A percentile compares a stretch with the other conserved stretches of the same genome.
Conservation (phyloP, 2,329 filamentous ascomycete species). For the Salinomyces thailandicus region DNA sequence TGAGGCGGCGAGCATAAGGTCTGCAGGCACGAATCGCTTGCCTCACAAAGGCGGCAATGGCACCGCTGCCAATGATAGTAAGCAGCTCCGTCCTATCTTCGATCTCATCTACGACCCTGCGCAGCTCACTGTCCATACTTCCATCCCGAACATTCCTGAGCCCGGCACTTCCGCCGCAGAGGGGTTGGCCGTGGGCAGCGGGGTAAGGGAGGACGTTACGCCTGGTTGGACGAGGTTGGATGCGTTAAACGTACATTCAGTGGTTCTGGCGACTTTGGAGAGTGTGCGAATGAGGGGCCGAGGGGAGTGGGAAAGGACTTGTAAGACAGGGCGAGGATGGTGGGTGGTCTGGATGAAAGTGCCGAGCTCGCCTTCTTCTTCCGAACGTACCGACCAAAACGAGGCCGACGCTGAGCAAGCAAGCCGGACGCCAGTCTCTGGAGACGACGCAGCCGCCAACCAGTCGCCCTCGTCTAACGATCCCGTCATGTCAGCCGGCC, state of each 20-base stretch:
- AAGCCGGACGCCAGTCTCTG: not conserved
- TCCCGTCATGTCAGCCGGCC: not conserved
- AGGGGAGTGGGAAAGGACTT: slow-evolving; percentile 48
- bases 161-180: slow-evolving; percentile 36
- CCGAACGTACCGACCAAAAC: not conserved
- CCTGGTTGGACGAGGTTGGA: slow-evolving; percentile 45
- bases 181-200: slow-evolving; percentile 20
- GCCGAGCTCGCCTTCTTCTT: slow-evolving; percentile 18
- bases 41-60: slow-evolving; percentile 10
- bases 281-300: slow-evolving; percentile 35
- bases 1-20: slow-evolving; percentile 25
- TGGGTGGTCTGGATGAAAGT: slow-evolving; percentile 57
- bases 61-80: not conserved
- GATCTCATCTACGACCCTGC: slow-evolving; percentile 52
- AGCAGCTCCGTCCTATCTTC: slow-evolving; percentile 38
- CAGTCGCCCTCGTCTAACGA: not conserved
- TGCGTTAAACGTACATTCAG: slow-evolving; percentile 51
- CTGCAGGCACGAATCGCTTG: slow-evolving; percentile 12
- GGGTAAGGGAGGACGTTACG: slow-evolving; percentile 8
- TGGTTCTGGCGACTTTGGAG: slow-evolving; percentile 47
- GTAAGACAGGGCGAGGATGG: slow-evolving; percentile 55
- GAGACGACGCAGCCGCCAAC: not conserved
- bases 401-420: not conserved
- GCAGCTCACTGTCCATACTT: slow-evolving; percentile 48
- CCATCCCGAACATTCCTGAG: slow-evolving; percentile 54